Conservation (phyloP, 805 yeast genomes). For the Candida multigemmis region DNA sequence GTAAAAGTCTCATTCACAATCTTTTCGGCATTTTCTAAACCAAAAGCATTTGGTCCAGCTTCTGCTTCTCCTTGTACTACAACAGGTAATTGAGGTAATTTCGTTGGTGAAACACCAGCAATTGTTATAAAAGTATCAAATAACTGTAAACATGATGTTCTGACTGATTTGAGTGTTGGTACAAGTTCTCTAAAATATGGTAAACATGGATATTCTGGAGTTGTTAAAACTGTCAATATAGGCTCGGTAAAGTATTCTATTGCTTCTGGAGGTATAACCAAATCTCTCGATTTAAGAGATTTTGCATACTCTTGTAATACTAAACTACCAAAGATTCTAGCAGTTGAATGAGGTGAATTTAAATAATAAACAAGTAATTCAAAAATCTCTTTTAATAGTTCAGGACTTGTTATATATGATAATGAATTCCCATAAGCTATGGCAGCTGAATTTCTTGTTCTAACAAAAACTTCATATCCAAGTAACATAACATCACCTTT, state of each 20-base stretch:
- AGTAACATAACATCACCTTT: slow-evolving; percentile 85
- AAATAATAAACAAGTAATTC: slow-evolving; percentile 32
- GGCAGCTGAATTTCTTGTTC: slow-evolving; percentile 71
- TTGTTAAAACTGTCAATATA: slow-evolving; percentile 28
- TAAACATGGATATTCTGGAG: slow-evolving; percentile 24
- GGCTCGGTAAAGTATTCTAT: slow-evolving; percentile 13
- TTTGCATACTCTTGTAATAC: slow-evolving; percentile 62
- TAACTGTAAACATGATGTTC: slow-evolving; percentile 81
- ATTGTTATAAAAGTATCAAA: slow-evolving; percentile 68
- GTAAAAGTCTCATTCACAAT: slow-evolving; percentile 55
- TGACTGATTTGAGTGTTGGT: slow-evolving; percentile 73
- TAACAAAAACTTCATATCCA: slow-evolving; percentile 63
- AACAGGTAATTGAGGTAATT: slow-evolving; percentile 76
- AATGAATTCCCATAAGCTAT: slow-evolving; percentile 63
- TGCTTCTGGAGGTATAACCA: slow-evolving; percentile 8
- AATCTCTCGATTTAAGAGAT: slow-evolving; percentile 10
- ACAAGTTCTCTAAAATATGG: slow-evolving; percentile 75
- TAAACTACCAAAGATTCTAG: slow-evolving; percentile 62
- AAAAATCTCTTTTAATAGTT: slow-evolving; percentile 30
- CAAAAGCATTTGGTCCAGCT: slow-evolving; percentile 91
- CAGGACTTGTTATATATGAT: slow-evolving; percentile 36
- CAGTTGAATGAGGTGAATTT: slow-evolving; percentile 66
- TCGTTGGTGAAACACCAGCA: slow-evolving; percentile 63
- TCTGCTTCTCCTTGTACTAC: slow-evolving; percentile 90
- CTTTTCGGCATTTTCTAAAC: slow-evolving; percentile 66